Evolutionary conservation across 2,329 filamentous ascomycete species (phyloP), one percentile per base, ranked within the genome.

Genomic region (Pleomassaria siparia): DNA sequence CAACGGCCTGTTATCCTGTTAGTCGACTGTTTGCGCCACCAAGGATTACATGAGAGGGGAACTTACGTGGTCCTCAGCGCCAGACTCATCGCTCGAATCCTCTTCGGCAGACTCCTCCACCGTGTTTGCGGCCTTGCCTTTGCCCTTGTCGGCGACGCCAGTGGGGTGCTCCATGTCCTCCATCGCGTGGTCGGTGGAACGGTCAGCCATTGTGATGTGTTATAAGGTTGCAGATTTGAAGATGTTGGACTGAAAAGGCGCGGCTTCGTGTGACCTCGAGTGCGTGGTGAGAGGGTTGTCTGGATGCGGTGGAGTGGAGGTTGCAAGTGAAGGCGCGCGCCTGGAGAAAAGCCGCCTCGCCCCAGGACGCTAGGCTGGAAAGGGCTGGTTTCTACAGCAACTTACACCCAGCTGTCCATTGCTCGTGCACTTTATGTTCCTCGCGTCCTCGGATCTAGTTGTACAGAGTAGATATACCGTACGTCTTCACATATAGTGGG

Each of bases 81-180:
- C 83, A 41, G 87, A 87, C 32, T 91, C 88, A 13, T 87, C 84
- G 40, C 83, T 83, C 44, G 77, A 81, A 58, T 76, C 77, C 24
- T 89, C 87, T 1, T 90, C 70, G 25, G 87, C 87, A 60, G 90
- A 87, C 36, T 86, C 87, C 82, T 90, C 88, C 65, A 83, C 74
- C 60, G 87, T 83, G 57, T 84, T 76, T 32, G 75, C 69, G 32
- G 82, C 85, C 80, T 96, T 96, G 77, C 90, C 90, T 80, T 96
- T 96, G 74, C 89, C 89, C 81, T 95, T 95, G 72, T 78, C 75
- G 64, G 83, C 79, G 52, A 76, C 69, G 52, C 72, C 66, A 53
- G 76, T 71, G 54, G 80, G 66, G 48, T 66, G 62, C 57, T 69
- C 66, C 47, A 65, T 60, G 41, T 62, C 67, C 53, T 67, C 66